Evolutionary conservation across 139 green algal genomes (phyloP).

Genomic region (Picochlorum costavermella): DNA sequence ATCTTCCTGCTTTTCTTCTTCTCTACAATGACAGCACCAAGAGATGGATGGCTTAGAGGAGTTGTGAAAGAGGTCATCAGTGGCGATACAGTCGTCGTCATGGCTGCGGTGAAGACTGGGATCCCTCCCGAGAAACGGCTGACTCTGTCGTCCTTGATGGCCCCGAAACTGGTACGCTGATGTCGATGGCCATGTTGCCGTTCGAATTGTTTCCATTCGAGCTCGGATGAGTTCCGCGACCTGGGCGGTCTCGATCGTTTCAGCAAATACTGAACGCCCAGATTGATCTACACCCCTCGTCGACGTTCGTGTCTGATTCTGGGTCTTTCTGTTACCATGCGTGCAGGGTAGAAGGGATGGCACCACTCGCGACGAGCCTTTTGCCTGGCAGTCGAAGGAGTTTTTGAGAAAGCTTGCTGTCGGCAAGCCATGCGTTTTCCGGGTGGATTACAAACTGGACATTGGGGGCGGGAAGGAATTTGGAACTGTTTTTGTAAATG

Average conservation of each 20-base stretch:
- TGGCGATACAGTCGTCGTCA: constrained; percentile 83
- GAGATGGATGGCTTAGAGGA: constrained; percentile 18
- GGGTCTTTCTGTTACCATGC: background rate
- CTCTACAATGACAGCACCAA: constrained; percentile 7
- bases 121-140: constrained; percentile 85
- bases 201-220: too few relatives aligned
- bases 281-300: background rate
- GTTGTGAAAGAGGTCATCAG: constrained; percentile 77
- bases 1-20: background rate
- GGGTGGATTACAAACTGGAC: constrained; percentile 85
- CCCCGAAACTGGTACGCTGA: constrained; percentile 66
- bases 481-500: constrained; percentile 76
- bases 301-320: background rate
- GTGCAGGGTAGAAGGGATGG: constrained; percentile 84
- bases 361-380: constrained; percentile 79
- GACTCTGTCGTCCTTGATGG: constrained; percentile 78
- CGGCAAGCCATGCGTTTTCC: constrained; percentile 80
- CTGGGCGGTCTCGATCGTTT: background rate
- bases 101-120: constrained; percentile 36
- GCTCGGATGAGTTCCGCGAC: too few relatives aligned
- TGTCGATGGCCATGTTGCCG: too few relatives aligned
- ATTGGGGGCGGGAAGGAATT: constrained; percentile 78
- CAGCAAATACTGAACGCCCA: background rate
- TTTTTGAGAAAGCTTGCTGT: constrained; percentile 81
- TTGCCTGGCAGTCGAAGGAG: constrained; percentile 85